Evolutionary conservation across 768 basidiomycete genomes (phyloP).

Genomic region (Tephrocybe sp.): DNA sequence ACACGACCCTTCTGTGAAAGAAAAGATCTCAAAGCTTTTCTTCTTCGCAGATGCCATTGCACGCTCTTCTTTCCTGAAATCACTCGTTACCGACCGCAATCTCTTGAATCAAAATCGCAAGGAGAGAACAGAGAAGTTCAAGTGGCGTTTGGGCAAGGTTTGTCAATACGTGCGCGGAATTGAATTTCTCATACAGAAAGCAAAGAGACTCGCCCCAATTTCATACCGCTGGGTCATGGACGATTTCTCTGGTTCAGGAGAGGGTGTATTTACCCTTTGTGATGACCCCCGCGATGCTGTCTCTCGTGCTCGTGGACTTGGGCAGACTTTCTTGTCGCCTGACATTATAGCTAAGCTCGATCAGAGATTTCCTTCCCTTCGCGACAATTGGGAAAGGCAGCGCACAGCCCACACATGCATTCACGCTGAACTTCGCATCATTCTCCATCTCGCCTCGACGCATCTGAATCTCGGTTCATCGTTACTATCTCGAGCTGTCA

Average conservation of each 20-base stretch:
- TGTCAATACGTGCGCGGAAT: neutral
- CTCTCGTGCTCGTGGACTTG: no score
- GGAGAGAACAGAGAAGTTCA: neutral
- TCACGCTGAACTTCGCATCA: no score
- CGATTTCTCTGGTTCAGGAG: conserved; percentile 42
- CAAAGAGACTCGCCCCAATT: neutral
- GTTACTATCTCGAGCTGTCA: no score
- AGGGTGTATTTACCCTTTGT: no score
- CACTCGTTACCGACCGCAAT: neutral
- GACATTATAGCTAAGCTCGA: no score
- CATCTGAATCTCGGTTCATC: no score
- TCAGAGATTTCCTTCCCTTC: no score
- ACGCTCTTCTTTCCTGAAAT: neutral
- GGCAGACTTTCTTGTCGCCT: no score
- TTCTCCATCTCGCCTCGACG: no score
- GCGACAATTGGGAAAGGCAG: no score
- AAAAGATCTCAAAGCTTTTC: neutral
- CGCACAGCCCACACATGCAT: no score
- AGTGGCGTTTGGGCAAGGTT: neutral
- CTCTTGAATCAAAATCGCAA: neutral
- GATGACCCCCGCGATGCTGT: no score
- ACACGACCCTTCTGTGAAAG: neutral
- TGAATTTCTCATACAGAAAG: neutral
- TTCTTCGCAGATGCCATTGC: neutral
- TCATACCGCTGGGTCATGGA: neutral